These are phyloP conservation scores for Serendipita indica DNA, from an alignment of 768 basidiomycete genomes.

Conservation along the genomic window DNA sequence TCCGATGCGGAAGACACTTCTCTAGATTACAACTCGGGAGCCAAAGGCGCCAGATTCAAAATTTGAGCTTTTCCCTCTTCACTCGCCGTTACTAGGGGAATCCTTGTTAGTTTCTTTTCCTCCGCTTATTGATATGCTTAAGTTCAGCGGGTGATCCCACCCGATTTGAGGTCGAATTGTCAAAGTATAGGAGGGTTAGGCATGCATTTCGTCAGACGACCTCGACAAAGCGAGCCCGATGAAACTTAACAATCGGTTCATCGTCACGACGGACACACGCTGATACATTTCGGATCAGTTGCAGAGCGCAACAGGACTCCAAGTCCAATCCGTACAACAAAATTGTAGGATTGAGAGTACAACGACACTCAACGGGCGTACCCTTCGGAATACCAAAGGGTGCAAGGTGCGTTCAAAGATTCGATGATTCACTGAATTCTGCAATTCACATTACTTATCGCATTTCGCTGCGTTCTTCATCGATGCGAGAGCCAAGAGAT, in stretches of 20 bases:
- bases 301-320: conserved; percentile 21
- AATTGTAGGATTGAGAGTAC: conserved; percentile 31
- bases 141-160: conserved; percentile 75
- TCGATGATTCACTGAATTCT: conserved; percentile 72
- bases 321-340: conserved; percentile 33
- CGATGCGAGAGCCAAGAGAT: conserved; percentile 68
- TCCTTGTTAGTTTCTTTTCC: conserved; percentile 87
- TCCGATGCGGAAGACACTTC: conserved; percentile 57
- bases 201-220: conserved; percentile 18
- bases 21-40: conserved; percentile 67
- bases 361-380: conserved; percentile 65
- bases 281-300: conserved; percentile 7
- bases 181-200: conserved; percentile 10
- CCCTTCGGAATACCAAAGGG: conserved; percentile 60
- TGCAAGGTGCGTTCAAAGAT: conserved; percentile 73
- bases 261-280: background rate
- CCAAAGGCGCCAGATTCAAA: conserved; percentile 53
- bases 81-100: conserved; percentile 80
- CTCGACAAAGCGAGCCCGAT: conserved; percentile 14
- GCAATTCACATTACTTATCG: conserved; percentile 74
- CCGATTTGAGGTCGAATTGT: conserved; percentile 58
- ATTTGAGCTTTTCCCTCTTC: conserved; percentile 76
- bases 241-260: background rate
- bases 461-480: conserved; percentile 72
- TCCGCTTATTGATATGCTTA: conserved; percentile 84